Evolutionary conservation across 2,329 filamentous ascomycete species (phyloP).

Genomic region (Colletotrichum spinosum): DNA sequence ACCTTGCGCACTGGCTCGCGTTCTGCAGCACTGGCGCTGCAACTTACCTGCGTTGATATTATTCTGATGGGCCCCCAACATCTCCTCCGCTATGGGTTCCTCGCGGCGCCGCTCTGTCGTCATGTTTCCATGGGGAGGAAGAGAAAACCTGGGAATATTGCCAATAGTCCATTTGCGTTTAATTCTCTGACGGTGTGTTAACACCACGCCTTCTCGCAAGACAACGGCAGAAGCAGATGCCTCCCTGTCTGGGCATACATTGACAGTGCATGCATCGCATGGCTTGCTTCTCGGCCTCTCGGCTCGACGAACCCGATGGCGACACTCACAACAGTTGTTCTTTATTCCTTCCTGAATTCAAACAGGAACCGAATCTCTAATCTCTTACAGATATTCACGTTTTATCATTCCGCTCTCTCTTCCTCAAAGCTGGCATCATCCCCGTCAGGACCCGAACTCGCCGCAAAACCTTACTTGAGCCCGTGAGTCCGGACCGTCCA

Average conservation of each 20-base stretch:
- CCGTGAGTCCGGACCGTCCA: slow-evolving; percentile 22
- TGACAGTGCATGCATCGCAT: slow-evolving; percentile 25
- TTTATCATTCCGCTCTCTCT: slow-evolving; percentile 14
- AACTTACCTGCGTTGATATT: too few species aligned
- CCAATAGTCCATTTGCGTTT: slow-evolving; percentile 16
- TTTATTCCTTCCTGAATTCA: too few species aligned
- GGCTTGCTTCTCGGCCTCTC: slow-evolving; percentile 24
- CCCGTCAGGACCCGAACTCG: slow-evolving; percentile 17
- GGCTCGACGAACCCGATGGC: neutral
- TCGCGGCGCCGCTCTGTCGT: too few species aligned
- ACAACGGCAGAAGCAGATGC: neutral
- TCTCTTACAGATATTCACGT: too few species aligned
- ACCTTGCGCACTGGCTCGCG: too few species aligned
- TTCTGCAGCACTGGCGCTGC: too few species aligned
- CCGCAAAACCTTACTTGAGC: slow-evolving; percentile 17
- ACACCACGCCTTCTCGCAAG: too few species aligned
- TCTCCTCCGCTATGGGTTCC: neutral
- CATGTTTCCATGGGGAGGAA: too few species aligned
- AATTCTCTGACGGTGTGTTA: too few species aligned
- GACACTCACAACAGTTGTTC: too few species aligned
- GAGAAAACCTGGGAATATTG: slow-evolving; percentile 3
- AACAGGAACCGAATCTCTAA: too few species aligned
- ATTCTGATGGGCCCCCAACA: neutral
- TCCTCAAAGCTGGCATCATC: slow-evolving; percentile 19
- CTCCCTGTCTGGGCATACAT: neutral